Evolutionary conservation across 2,329 filamentous ascomycete genomes (phyloP).

Genomic region (Magnaporthiopsis poae): DNA sequence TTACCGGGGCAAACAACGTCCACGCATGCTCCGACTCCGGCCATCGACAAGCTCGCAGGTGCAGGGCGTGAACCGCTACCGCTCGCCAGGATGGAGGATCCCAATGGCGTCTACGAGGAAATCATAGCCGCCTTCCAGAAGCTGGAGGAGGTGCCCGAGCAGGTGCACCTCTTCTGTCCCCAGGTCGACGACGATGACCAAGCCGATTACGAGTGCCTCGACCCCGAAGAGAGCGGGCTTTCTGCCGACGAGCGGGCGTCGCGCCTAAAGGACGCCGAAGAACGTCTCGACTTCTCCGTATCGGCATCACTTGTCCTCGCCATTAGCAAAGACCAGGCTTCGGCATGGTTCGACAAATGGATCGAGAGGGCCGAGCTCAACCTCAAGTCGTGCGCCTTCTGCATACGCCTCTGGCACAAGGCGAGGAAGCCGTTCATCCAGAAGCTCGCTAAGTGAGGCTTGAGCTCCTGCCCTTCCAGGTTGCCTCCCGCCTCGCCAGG

Average conservation of each 20-base stretch:
- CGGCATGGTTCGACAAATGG: slow-evolving; percentile 51
- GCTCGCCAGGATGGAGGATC: slow-evolving; percentile 23
- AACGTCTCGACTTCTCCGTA: slow-evolving; percentile 52
- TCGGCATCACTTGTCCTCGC: slow-evolving; percentile 61
- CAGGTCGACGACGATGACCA: slow-evolving; percentile 52
- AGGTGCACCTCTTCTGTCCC: slow-evolving; percentile 59
- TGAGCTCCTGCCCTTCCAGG: neutral
- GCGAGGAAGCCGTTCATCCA: slow-evolving; percentile 54
- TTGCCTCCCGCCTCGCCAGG: neutral
- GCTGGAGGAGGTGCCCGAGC: slow-evolving; percentile 32
- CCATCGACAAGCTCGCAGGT: neutral
- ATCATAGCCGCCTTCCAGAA: slow-evolving; percentile 34
- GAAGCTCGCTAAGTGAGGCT: slow-evolving; percentile 47
- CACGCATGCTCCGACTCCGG: slow-evolving; percentile 1
- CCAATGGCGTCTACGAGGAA: slow-evolving; percentile 27
- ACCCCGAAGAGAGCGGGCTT: slow-evolving; percentile 36
- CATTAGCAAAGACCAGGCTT: slow-evolving; percentile 50
- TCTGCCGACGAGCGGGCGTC: slow-evolving; percentile 39
- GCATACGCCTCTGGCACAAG: slow-evolving; percentile 65
- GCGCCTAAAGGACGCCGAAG: slow-evolving; percentile 44
- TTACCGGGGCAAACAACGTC: neutral
- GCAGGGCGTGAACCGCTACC: slow-evolving; percentile 12
- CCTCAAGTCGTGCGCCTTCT: slow-evolving; percentile 57
- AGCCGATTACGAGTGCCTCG: slow-evolving; percentile 47
- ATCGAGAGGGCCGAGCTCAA: slow-evolving; percentile 45